phyloP scores from a whole-genome alignment of 352 stramenopile species.

The Phytophthora litchii region DNA sequence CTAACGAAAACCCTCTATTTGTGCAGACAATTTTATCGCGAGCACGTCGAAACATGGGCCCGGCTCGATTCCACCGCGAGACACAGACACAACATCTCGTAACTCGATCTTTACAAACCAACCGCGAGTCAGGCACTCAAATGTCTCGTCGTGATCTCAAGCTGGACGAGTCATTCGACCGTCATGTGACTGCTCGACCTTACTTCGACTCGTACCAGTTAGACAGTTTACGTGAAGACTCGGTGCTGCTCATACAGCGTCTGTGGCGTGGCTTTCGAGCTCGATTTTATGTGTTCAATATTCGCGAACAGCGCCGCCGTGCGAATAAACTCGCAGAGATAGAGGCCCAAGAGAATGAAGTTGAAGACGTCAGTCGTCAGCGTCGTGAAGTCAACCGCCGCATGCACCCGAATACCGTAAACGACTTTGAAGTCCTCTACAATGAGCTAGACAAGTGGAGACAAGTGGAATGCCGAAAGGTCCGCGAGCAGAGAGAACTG shows the following conservation, averaged over 20 bases:
- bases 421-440: slow-evolving; percentile 92
- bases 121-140: slow-evolving; percentile 91
- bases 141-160: slow-evolving; percentile 83
- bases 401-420: slow-evolving; percentile 85
- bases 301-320: slow-evolving; percentile 48
- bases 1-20: background rate
- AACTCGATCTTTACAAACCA: slow-evolving; percentile 83
- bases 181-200: slow-evolving; percentile 54
- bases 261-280: slow-evolving; percentile 88
- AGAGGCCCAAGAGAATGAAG: slow-evolving; percentile 56
- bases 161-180: slow-evolving; percentile 74
- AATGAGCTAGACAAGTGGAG: slow-evolving; percentile 94
- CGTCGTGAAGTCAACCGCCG: slow-evolving; percentile 82
- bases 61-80: slow-evolving; percentile 67
- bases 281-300: slow-evolving; percentile 50
- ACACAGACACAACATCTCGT: slow-evolving; percentile 88
- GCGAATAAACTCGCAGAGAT: slow-evolving; percentile 36
- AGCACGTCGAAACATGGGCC: slow-evolving; percentile 45
- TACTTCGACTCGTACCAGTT: slow-evolving; percentile 94
- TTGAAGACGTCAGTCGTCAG: slow-evolving; percentile 56
- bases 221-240: slow-evolving; percentile 75
- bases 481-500: slow-evolving; percentile 50
- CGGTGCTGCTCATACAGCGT: slow-evolving; percentile 85
- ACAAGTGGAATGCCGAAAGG: slow-evolving; percentile 82
- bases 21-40: slow-evolving; percentile 59